These are phyloP conservation scores for Dendrobium nobile DNA, from an alignment of 106 monocot genomes.

Conservation along the genomic window DNA sequence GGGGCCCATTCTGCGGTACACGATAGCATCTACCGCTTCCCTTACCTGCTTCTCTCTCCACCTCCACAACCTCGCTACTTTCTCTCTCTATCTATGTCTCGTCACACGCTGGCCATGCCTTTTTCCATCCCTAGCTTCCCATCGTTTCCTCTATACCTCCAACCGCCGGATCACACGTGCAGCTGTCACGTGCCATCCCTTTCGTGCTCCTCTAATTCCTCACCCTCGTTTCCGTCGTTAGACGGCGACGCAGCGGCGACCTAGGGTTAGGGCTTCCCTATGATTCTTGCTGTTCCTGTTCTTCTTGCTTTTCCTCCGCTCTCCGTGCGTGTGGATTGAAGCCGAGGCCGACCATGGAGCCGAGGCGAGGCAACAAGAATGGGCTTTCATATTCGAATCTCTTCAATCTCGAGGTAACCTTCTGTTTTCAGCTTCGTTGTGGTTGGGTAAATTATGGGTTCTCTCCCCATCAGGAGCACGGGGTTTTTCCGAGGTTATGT, in stretches of 20 bases:
- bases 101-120: slow-evolving; percentile 19
- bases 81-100: slow-evolving; percentile 3
- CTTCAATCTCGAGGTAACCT: slow-evolving; percentile 85
- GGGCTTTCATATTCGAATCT: slow-evolving; percentile 67
- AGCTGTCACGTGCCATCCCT: slow-evolving; percentile 2
- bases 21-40: not conserved
- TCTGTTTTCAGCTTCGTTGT: not conserved
- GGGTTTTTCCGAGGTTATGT: not conserved
- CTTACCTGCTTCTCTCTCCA: not conserved
- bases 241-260: slow-evolving; percentile 1
- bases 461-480: not conserved
- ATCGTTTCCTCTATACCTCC: not conserved
- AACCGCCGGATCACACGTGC: slow-evolving; percentile 7
- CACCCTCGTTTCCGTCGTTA: slow-evolving; percentile 2
- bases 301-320: not conserved
- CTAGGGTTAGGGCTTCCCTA: not conserved
- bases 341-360: slow-evolving; percentile 27
- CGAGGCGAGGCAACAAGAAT: slow-evolving; percentile 21
- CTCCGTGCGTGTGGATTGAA: not conserved
- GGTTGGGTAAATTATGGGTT: not conserved
- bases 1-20: not conserved
- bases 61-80: slow-evolving; percentile 4
- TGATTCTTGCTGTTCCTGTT: not conserved
- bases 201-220: not conserved
- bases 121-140: not conserved